Evolutionary conservation across 192 early-diverging fungal species (phyloP), one percentile per base, ranked within the genome.

Genomic region (Linnemannia elongata): DNA sequence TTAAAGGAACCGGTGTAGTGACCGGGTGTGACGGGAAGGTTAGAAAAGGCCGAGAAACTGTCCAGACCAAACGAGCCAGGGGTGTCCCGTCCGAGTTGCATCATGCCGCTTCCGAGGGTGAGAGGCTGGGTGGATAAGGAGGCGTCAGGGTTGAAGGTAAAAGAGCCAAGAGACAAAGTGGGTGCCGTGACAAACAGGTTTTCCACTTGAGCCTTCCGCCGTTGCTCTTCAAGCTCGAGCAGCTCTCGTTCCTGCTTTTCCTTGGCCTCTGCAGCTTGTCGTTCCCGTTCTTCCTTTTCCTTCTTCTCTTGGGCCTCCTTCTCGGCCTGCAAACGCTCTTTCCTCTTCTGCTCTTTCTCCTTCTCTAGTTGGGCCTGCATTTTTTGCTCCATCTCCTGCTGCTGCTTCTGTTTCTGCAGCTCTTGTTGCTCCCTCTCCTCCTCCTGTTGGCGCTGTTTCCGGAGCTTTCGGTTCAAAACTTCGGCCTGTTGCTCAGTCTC

Each of bases 1-100:
- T 91, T 91, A 69, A 91, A 91, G 39, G 88, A 83, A 6, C 90
- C 90, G 52, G 87, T 88, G 63, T 91, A 91, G 18, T 87, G 85
- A 20, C 76, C 76, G 12, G 87, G 85, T 22, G 83, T 87, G 13
- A 81, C 44, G 6, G 88, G 77, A 55, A 87, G 79, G 20, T 89
- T 86, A 24, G 82, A 70, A 47, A 82, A 81, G 1, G 85, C 47
- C 10, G 85, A 74, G 63, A 87, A 87, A 30, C 71, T 87, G 49
- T 87, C 85, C 41, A 87, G 52, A 17, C 85, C 85, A 75, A 87
- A 87, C 6, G 85, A 70, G 8, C 85, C 85, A 30, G 72, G 27
- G 3, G 79, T 54, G 2, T 86, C 79, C 4, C 73, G 55, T 36
- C 82, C 82, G 63, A 83, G 72, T 18, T 76, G 57, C 36, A 76